Evolutionary conservation across 2,329 filamentous ascomycete genomes (phyloP), one percentile per base, ranked within the genome.

Genomic region (Diaporthe citri): DNA sequence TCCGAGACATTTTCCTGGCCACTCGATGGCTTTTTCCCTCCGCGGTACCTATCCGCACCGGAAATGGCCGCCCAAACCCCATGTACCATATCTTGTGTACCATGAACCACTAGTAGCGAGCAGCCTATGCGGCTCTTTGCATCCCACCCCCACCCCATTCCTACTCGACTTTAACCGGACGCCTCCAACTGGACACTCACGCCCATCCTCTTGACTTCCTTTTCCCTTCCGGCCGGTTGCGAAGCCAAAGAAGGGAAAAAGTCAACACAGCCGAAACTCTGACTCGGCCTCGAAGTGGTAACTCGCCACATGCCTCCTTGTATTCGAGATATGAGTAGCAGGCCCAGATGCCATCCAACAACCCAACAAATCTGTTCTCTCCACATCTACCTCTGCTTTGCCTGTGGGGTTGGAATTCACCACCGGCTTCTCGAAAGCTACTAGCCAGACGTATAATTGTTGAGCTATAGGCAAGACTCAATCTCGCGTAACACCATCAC

Each of bases 71-170:
- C 41, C 34, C 20, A 31, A 22, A 39, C 8, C 43, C 62, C 62
- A 67, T 52, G 60, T 64, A 34, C 60, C 60, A 62, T 64, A 46
- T 64, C 57, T 9, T 46, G 31, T 52, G 28, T 67, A 51, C 46
- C 31, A 67, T 34, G 64, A 55, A 55, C 51, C 64, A 12, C 10
- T 46, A 39, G 28, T 48, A 64, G 62, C 8, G 20, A 36, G 31
- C 64, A 55, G 48, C 46, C 48, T 52, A 69, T 69, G 64, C 64
- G 64, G 64, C 64, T 69, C 64, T 69, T 69, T 69, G 64, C 64
- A 69, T 69, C 48, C 48, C 43, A 66, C 43, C 64, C 60, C 46
- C 60, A 64, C 60, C 25, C 25, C 41, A 64, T 28, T 55, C 64
- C 48, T 25, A 55, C 64, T 69, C 48, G 48, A 55, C 34, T 69